A percentile compares a stretch with the other conserved stretches of the same genome.
These are phyloP conservation scores for Silene noctiflora DNA, from an alignment of 179 eudicot genomes.

Conservation along the genomic window DNA sequence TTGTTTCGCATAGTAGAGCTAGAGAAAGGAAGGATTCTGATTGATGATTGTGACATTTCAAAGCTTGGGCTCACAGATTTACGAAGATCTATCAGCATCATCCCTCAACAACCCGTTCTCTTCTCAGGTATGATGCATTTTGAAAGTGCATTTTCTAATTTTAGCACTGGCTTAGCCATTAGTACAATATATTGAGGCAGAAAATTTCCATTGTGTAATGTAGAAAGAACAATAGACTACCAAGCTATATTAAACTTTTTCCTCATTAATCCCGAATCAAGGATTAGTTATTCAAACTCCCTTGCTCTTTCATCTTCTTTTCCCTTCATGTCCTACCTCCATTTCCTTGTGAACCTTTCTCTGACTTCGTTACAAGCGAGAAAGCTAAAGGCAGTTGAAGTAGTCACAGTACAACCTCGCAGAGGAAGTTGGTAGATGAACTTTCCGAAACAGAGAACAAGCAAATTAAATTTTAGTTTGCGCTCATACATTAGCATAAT, in stretches of 20 bases:
- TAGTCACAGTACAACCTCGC: no score
- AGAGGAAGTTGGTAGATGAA: no score
- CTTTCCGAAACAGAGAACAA: no score
- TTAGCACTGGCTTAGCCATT: background rate
- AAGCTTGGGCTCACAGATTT: conserved; percentile 64
- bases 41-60: conserved; percentile 51
- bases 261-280: background rate
- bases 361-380: no score
- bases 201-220: background rate
- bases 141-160: background rate
- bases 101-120: conserved; percentile 60
- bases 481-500: no score
- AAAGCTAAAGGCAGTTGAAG: no score
- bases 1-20: conserved; percentile 68
- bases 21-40: conserved; percentile 60
- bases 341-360: no score
- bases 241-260: background rate
- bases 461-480: no score
- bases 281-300: no score
- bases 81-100: conserved; percentile 59
- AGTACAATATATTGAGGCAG: background rate
- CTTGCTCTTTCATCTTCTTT: no score
- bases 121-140: conserved; percentile 44
- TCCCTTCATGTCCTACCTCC: no score
- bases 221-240: background rate